A percentile compares a stretch with the other conserved stretches of the same genome.
Evolutionary conservation across 176 grass and related monocot genomes (phyloP).

Genomic region (Oryza glaberrima): DNA sequence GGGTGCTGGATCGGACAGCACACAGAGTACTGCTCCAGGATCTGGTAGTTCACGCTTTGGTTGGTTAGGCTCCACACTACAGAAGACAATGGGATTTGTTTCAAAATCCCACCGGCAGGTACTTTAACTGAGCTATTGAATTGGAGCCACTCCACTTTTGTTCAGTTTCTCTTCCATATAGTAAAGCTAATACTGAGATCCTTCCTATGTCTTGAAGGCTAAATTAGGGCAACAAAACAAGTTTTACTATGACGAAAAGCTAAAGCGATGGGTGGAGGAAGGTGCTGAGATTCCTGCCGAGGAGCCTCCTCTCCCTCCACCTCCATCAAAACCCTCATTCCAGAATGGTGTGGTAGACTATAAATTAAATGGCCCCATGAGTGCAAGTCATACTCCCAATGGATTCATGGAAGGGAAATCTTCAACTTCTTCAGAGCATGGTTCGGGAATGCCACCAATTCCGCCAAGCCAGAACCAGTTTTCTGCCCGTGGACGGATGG

Average conservation of each 20-base stretch:
- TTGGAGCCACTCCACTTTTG: not conserved
- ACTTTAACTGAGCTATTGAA: slow-evolving; percentile 37
- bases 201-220: slow-evolving; percentile 56
- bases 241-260: slow-evolving; percentile 95
- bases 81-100: slow-evolving; percentile 83
- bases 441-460: slow-evolving; percentile 75
- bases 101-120: slow-evolving; percentile 85
- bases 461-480: slow-evolving; percentile 94
- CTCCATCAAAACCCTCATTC: slow-evolving; percentile 70
- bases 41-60: slow-evolving; percentile 79
- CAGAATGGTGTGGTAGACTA: slow-evolving; percentile 71
- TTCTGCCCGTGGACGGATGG: slow-evolving; percentile 79
- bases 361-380: slow-evolving; percentile 60
- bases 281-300: slow-evolving; percentile 71
- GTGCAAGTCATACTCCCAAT: slow-evolving; percentile 48
- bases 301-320: slow-evolving; percentile 75
- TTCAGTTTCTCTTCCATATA: not conserved
- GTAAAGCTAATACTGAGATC: slow-evolving; percentile 18
- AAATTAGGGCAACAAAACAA: slow-evolving; percentile 92
- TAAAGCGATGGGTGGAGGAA: slow-evolving; percentile 98
- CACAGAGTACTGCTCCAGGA: slow-evolving; percentile 53
- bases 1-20: slow-evolving; percentile 54
- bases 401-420: slow-evolving; percentile 47
- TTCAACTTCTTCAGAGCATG: slow-evolving; percentile 46
- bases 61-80: slow-evolving; percentile 73